phyloP scores from a whole-genome alignment of 306 rosid genomes.

The Castanopsis chinensis region DNA sequence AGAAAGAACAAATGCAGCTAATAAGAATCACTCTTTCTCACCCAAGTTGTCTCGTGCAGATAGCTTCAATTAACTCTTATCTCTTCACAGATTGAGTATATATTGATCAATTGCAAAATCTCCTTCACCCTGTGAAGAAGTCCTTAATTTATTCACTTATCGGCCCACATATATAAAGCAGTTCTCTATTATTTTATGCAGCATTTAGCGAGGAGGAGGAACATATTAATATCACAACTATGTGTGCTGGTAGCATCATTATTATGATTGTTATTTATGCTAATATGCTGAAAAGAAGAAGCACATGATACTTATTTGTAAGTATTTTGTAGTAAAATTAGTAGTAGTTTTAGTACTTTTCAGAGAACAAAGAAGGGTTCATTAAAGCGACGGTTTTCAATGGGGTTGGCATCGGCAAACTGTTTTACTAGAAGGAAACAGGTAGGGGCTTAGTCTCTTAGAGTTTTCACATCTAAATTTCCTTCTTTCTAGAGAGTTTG shows the following conservation, averaged over 20 bases:
- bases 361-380: neutral
- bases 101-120: neutral
- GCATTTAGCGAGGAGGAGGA: conserved; percentile 2
- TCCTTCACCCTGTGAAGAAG: conserved; percentile 6
- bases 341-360: too few relatives aligned
- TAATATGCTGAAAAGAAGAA: neutral
- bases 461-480: neutral
- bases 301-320: too few relatives aligned
- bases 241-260: neutral
- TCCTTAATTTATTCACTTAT: neutral
- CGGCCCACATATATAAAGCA: neutral
- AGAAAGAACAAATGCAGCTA: neutral
- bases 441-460: neutral
- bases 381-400: conserved; percentile 7
- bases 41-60: conserved; percentile 4
- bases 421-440: neutral
- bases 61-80: too few relatives aligned
- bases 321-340: too few relatives aligned
- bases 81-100: neutral
- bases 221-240: neutral
- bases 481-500: conserved; percentile 1
- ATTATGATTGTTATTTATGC: neutral
- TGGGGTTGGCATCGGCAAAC: neutral
- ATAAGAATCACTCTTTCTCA: neutral
- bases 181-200: conserved; percentile 4